Evolutionary conservation across 768 basidiomycete genomes (phyloP).

Genomic region (Cantharellus cinnabarinus): DNA sequence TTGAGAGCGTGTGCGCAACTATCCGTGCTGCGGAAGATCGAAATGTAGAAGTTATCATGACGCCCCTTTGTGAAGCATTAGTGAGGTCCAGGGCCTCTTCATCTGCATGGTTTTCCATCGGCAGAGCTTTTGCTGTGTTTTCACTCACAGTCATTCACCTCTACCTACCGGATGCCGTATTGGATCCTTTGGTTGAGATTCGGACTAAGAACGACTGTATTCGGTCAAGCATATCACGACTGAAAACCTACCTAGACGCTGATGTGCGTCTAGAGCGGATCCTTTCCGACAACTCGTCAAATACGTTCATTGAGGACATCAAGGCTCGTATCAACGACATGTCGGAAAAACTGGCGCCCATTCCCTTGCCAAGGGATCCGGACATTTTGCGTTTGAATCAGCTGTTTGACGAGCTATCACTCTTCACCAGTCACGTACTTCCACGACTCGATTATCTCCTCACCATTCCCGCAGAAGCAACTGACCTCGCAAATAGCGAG

Average conservation of each 20-base stretch:
- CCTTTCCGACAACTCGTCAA: conserved; percentile 35
- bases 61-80: no score
- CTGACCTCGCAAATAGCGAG: conserved; percentile 26
- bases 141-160: conserved; percentile 42
- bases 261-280: conserved; percentile 34
- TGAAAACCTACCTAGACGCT: conserved; percentile 26
- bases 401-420: conserved; percentile 30
- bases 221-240: conserved; percentile 2
- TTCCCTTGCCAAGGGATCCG: conserved; percentile 5
- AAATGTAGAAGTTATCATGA: no score
- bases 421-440: conserved; percentile 45
- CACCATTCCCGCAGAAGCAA: not conserved
- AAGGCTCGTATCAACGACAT: conserved; percentile 6
- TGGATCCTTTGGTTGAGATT: conserved; percentile 63
- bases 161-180: conserved; percentile 61
- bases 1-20: no score
- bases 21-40: no score
- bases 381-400: conserved; percentile 15
- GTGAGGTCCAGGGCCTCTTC: no score
- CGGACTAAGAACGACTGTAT: conserved; percentile 25
- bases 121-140: conserved; percentile 38
- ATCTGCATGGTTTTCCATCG: conserved; percentile 13
- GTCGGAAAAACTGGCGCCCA: not conserved
- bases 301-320: conserved; percentile 29
- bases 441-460: conserved; percentile 9